A percentile compares a stretch with the other conserved stretches of the same genome.
Evolutionary conservation across 116 monocot genomes (phyloP).

Genomic region (Phalaenopsis hybrid): DNA sequence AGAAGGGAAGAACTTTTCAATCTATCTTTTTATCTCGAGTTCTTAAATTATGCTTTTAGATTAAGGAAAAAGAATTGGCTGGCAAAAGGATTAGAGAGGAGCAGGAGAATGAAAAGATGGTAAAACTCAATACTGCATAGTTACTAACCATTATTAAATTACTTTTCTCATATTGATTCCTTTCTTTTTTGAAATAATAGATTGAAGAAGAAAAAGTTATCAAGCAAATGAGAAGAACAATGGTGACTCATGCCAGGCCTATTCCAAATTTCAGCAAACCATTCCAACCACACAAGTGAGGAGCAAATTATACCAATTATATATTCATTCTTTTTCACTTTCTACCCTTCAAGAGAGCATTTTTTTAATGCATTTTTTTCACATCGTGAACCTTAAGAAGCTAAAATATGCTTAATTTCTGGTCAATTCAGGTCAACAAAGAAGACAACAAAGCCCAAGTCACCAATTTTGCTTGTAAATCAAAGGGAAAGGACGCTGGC

Average conservation of each 20-base stretch:
- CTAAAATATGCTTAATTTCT: too few relatives aligned
- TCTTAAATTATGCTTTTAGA: conserved; percentile 25
- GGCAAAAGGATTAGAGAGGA: conserved; percentile 80
- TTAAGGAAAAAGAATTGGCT: conserved; percentile 61
- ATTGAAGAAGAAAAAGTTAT: conserved; percentile 79
- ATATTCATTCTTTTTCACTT: background rate
- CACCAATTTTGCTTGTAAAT: conserved; percentile 29
- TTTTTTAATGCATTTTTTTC: too few relatives aligned
- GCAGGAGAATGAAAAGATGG: conserved; percentile 50
- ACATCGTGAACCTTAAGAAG: too few relatives aligned
- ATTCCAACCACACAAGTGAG: conserved; percentile 77
- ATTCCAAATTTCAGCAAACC: conserved; percentile 72
- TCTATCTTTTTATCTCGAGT: too few relatives aligned
- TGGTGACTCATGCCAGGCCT: conserved; percentile 85
- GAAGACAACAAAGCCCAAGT: conserved; percentile 29
- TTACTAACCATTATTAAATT: background rate
- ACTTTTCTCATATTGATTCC: background rate
- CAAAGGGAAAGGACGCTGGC: conserved; percentile 17
- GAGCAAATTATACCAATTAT: background rate
- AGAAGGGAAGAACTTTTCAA: too few relatives aligned
- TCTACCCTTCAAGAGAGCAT: too few relatives aligned
- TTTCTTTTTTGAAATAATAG: conserved; percentile 14
- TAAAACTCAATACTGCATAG: conserved; percentile 7
- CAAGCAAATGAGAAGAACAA: conserved; percentile 57
- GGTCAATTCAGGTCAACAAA: conserved; percentile 23